A percentile compares a stretch with the other conserved stretches of the same genome.
phyloP scores from a whole-genome alignment of 2,329 filamentous ascomycete genomes.

The Xylaria sp. region DNA sequence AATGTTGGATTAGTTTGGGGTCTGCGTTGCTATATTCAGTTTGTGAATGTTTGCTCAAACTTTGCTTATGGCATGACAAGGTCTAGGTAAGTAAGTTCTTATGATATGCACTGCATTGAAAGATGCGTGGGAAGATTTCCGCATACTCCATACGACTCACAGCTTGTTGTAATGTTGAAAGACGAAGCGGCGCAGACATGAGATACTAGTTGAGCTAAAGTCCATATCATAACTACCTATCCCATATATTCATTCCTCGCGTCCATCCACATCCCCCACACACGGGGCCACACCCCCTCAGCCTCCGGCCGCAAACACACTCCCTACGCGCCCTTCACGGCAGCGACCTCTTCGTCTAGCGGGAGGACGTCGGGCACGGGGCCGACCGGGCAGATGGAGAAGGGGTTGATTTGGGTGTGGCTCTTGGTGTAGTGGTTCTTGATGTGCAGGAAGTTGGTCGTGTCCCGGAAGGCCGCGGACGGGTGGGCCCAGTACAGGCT shows the following conservation, averaged over 20 bases:
- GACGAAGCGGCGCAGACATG: not conserved
- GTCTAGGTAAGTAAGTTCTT: not conserved
- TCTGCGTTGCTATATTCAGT: not conserved
- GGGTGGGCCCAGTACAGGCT: slow-evolving; percentile 83
- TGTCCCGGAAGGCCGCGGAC: slow-evolving; percentile 70
- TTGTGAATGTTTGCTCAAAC: not conserved
- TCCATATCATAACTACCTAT: not conserved
- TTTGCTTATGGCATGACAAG: not conserved
- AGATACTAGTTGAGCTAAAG: not conserved
- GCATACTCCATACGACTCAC: too few species aligned
- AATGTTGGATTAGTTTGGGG: not conserved
- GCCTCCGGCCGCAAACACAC: too few species aligned
- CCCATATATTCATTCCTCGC: not conserved
- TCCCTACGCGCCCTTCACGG: slow-evolving; percentile 46
- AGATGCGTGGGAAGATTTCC: not conserved
- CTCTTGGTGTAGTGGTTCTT: slow-evolving; percentile 74
- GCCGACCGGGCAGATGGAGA: slow-evolving; percentile 80
- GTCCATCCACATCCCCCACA: not conserved
- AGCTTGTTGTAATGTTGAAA: not conserved
- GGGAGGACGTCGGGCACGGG: slow-evolving; percentile 82
- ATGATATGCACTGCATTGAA: not conserved
- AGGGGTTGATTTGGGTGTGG: slow-evolving; percentile 70
- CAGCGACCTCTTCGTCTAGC: slow-evolving; percentile 76
- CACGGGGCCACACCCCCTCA: not conserved
- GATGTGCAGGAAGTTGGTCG: slow-evolving; percentile 94